Evolutionary conservation across 2,329 filamentous ascomycete genomes (phyloP), one percentile per base, ranked within the genome.

Genomic region (Pseudogymnoascus sp.): DNA sequence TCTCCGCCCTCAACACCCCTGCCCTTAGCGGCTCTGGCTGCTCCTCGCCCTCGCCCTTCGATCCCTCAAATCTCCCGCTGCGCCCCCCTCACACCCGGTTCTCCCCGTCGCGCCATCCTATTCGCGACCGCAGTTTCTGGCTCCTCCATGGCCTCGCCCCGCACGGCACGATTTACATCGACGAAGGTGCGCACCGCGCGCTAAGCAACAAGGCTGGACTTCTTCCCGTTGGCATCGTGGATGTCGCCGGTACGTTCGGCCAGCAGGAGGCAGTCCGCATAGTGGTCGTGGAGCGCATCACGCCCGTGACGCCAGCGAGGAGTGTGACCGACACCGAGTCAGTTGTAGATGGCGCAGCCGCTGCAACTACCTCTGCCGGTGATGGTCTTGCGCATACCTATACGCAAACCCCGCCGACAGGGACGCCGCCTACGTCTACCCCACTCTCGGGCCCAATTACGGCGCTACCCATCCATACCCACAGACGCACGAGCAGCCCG

Each of bases 81-180:
- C 59, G 81, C 84, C 1, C 88, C 92, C 1, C 96, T 4, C 94
- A 99, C 75, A 99, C 94, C 2, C 87, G 94, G 62, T 99, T 99
- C 79, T 80, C 96, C 10, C 91, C 92, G 0, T 91, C 91, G 8
- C 79, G 83, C 0, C 85, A 89, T 26, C 92, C 93, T 0, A 94
- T 97, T 63, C 86, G 91, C 62, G 94, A 97, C 73, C 88, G 93
- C 64, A 92, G 94, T 72, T 97, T 99, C 80, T 99, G 94, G 94
- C 86, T 99, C 58, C 81, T 97, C 0, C 91, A 99, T 74, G 94
- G 93, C 8, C 84, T 97, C 9, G 86, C 87, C 24, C 91, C 94
- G 0, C 92, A 96, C 70, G 94, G 94, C 11, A 96, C 88, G 1
- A 73, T 99, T 26, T 97, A 90, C 76, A 95, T 99, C 68, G 94